Base-by-base conservation (phyloP, 164 flowering plant species). In the Liquidambar formosana region DNA sequence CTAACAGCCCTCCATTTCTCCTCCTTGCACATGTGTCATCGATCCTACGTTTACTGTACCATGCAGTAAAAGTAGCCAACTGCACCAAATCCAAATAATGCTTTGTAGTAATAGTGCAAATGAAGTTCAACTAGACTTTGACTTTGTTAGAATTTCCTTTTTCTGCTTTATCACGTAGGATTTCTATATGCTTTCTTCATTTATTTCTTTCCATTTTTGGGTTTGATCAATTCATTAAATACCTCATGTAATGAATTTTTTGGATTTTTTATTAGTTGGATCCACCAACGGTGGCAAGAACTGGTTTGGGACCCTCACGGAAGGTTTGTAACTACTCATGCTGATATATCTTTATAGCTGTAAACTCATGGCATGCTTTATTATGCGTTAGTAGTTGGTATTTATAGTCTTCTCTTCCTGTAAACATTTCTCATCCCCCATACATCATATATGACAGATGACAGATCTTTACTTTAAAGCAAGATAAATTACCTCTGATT, bases 301-400 rank as follows among this genome's bases (percentile, higher is more conserved):
- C 78, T 74, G 83, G 89, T 28, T 86, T 90, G 54, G 92, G 91
- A 65, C 81, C 80, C 27, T 80, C 85, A 23, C 57, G 94, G 63
- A 89, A 89, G 94, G 94, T 89, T 76, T 60, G 77, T 70, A 12
- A 53, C 61, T 46, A 26, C 25, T 61, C 53, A 60, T 66, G 27
- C 43, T 23, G 25, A 23, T 41, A 10, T 41, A 54, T 0, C 21
- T 27, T 18, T 60, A 52, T 27, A 38, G 10, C 12, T 10, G 13
- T 27, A 16, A 3, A 18, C 10, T 16, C 45, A 33, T 59, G 63
- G 64, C 18, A 38, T 61, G 64, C 47, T 23, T 13, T 53, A 19
- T 8, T 53, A 53, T 22, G 26, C 26, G 8, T 53, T 22, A 19
- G 2, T 53, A 10, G 26, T 53, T 53, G 23, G 41, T 33, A 33